phyloP scores from a whole-genome alignment of 768 basidiomycete species.

The Kwoniella europaea region DNA sequence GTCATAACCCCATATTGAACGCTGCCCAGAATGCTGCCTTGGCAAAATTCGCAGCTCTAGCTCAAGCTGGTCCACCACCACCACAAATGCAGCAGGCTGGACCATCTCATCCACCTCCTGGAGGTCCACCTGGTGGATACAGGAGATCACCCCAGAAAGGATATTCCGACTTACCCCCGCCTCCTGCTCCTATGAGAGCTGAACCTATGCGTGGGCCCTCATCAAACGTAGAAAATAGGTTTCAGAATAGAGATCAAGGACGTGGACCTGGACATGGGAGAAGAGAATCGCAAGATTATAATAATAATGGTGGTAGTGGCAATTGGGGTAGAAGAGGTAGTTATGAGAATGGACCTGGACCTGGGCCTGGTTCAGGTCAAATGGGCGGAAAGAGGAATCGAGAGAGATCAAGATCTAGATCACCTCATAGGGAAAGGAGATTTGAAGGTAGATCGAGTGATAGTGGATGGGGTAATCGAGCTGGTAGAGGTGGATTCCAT shows the following conservation, averaged over 20 bases:
- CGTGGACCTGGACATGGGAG: not conserved
- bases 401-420: slow-evolving; percentile 14
- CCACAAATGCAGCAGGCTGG: not conserved
- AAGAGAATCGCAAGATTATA: not conserved
- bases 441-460: slow-evolving; percentile 18
- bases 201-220: not conserved
- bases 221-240: not conserved
- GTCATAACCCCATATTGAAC: slow-evolving; percentile 14
- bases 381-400: not conserved
- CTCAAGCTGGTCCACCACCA: slow-evolving; percentile 22
- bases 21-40: slow-evolving; percentile 19
- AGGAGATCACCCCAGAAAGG: slow-evolving; percentile 10
- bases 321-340: slow-evolving; percentile 7
- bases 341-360: slow-evolving; percentile 6
- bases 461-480: slow-evolving; percentile 23
- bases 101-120: not conserved
- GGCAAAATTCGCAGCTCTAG: slow-evolving; percentile 28
- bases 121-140: not conserved
- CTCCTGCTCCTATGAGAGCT: not conserved
- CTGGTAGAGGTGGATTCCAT: slow-evolving; percentile 11
- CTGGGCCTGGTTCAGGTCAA: not conserved
- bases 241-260: not conserved
- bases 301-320: too few relatives aligned
- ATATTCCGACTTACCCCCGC: not conserved
- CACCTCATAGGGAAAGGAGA: slow-evolving; percentile 7